phyloP scores from a whole-genome alignment of 331 rosid species.

The Quercus lobata region DNA sequence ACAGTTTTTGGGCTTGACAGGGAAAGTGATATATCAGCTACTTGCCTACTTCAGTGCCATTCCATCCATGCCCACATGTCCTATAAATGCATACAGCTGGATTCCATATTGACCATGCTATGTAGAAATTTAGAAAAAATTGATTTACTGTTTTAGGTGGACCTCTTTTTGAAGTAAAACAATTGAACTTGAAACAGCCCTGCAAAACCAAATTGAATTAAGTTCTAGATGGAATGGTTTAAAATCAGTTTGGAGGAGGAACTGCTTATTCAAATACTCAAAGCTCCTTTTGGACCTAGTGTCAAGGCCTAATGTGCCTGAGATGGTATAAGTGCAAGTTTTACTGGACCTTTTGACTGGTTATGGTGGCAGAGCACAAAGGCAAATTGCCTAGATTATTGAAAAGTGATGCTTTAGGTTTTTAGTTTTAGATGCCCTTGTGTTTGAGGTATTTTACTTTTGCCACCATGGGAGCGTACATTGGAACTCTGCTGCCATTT shows the following conservation, averaged over 20 bases:
- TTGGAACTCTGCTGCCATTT: background rate
- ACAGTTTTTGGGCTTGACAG: constrained; percentile 10
- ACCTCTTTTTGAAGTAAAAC: background rate
- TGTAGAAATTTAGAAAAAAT: background rate
- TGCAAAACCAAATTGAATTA: background rate
- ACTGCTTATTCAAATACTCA: background rate
- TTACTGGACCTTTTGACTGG: background rate
- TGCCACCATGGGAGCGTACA: background rate
- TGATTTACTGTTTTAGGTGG: background rate
- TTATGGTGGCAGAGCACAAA: background rate
- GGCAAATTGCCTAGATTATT: background rate
- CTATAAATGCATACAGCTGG: constrained; percentile 27
- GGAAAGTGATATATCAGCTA: constrained; percentile 38
- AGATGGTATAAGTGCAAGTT: background rate
- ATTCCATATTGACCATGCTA: background rate
- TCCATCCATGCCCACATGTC: constrained; percentile 32
- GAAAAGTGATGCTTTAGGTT: background rate
- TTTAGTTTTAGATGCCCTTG: background rate
- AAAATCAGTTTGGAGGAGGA: background rate
- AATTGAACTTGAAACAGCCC: background rate
- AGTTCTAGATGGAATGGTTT: background rate
- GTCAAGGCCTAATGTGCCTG: background rate
- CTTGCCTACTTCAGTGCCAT: constrained; percentile 21
- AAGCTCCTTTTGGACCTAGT: background rate
- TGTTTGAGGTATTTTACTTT: background rate